phyloP scores from a whole-genome alignment of 2,329 filamentous ascomycete species.

The Chaetomiaceae sp. region DNA sequence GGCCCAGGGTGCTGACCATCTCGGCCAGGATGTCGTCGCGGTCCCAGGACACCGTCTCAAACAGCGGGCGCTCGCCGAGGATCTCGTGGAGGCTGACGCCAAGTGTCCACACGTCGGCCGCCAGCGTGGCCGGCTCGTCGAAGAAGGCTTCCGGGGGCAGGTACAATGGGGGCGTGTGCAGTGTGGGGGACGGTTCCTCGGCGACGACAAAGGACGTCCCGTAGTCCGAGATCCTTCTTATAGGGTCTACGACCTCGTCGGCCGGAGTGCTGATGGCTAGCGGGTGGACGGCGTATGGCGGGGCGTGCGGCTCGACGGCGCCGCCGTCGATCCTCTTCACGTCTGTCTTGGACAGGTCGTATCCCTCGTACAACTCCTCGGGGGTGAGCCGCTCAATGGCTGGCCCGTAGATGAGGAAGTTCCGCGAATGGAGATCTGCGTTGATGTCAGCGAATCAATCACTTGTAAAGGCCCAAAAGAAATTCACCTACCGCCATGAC shows the following conservation, averaged over 20 bases:
- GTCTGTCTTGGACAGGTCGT: constrained; percentile 14
- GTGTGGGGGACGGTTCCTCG: background rate
- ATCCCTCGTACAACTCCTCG: constrained; percentile 14
- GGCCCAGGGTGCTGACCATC: constrained; percentile 23
- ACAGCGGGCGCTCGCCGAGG: constrained; percentile 23
- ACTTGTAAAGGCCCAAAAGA: too few relatives aligned
- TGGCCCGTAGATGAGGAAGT: constrained; percentile 14
- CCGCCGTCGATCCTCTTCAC: constrained; percentile 18
- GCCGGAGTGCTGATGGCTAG: constrained; percentile 20
- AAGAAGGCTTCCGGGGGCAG: constrained; percentile 26
- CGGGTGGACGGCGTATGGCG: constrained; percentile 22
- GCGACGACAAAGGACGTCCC: constrained; percentile 24
- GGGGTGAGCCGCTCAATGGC: constrained; percentile 11
- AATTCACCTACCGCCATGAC: constrained; percentile 22
- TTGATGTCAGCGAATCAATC: too few relatives aligned
- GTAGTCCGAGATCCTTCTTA: constrained; percentile 22
- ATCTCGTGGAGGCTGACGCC: constrained; percentile 26
- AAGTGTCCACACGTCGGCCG: constrained; percentile 27
- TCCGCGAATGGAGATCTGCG: constrained; percentile 9
- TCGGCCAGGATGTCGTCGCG: constrained; percentile 24
- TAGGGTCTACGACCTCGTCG: constrained; percentile 2
- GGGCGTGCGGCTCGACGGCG: constrained; percentile 20
- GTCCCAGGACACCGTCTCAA: constrained; percentile 23
- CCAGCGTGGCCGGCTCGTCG: constrained; percentile 21
- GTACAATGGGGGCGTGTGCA: constrained; percentile 23